These are phyloP conservation scores for Tolypocladium paradoxum DNA, from an alignment of 2,329 filamentous ascomycete genomes.

Conservation along the genomic window DNA sequence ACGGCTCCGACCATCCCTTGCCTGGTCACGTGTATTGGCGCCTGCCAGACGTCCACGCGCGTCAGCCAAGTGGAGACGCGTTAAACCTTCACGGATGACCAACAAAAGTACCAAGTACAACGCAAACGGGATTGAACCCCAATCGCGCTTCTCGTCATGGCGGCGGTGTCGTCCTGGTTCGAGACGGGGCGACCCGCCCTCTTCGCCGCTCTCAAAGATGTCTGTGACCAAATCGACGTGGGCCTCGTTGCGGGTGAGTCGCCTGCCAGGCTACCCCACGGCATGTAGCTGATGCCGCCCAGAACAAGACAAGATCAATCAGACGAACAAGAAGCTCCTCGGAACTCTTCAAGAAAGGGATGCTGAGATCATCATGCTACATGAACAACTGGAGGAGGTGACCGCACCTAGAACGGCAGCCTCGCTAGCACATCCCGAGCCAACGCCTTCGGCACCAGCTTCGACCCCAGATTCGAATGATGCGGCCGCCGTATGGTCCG, in stretches of 20 bases:
- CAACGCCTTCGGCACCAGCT: not conserved
- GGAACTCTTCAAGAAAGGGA: not conserved
- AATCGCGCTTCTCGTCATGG: not conserved
- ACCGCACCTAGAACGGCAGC: not conserved
- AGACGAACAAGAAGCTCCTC: not conserved
- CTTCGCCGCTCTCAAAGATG: not conserved
- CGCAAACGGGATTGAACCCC: not conserved
- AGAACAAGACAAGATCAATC: not conserved
- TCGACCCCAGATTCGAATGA: conserved; percentile 1
- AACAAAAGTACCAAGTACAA: not conserved
- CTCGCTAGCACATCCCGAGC: not conserved
- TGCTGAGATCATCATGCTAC: not conserved
- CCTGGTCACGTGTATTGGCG: not conserved
- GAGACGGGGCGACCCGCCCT: not conserved
- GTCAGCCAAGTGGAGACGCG: not conserved
- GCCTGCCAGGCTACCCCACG: not conserved
- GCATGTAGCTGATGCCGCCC: not conserved
- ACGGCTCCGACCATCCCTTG: too few species aligned
- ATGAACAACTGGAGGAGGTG: not conserved
- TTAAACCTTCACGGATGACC: not conserved
- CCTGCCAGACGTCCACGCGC: not conserved
- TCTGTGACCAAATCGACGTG: not conserved
- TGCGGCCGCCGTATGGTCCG: conserved; percentile 13
- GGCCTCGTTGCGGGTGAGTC: conserved; percentile 1
- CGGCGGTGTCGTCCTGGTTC: not conserved